Evolutionary conservation across 106 monocot genomes (phyloP).

Genomic region (Ottelia alismoides): DNA sequence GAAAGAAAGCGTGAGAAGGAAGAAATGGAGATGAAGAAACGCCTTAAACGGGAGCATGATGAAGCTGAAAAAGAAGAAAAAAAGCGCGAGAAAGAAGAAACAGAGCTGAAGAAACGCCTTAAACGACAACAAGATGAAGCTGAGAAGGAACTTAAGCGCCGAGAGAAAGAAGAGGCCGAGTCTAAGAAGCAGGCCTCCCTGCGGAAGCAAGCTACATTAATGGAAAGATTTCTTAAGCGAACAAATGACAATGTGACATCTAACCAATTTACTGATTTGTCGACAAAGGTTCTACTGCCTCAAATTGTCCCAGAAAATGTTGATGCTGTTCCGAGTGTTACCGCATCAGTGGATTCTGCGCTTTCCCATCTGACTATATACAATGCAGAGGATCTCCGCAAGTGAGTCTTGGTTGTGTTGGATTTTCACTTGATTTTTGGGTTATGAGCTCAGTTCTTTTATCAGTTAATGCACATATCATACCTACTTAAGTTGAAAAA

Average conservation of each 20-base stretch:
- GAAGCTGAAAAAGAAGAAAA: slow-evolving; percentile 33
- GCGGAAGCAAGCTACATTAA: slow-evolving; percentile 75
- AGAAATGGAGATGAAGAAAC: slow-evolving; percentile 18
- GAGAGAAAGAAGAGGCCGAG: slow-evolving; percentile 74
- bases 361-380: slow-evolving; percentile 27
- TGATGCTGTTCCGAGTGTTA: slow-evolving; percentile 13
- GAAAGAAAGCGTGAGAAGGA: slow-evolving; percentile 30
- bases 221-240: slow-evolving; percentile 80
- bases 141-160: slow-evolving; percentile 49
- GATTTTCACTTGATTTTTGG: neutral
- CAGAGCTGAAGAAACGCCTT: slow-evolving; percentile 20
- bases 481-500: too few species aligned
- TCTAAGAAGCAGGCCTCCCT: slow-evolving; percentile 35
- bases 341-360: slow-evolving; percentile 45
- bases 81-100: slow-evolving; percentile 29
- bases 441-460: neutral
- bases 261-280: neutral
- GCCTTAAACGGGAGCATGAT: slow-evolving; percentile 20
- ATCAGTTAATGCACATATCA: neutral
- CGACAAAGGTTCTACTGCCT: neutral
- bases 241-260: slow-evolving; percentile 11
- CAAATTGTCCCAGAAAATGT: slow-evolving; percentile 13
- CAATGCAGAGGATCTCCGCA: slow-evolving; percentile 26
- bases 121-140: slow-evolving; percentile 35
- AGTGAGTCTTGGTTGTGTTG: slow-evolving; percentile 27